Conservation (phyloP, 2,329 filamentous ascomycete genomes). For the Fusarium scirpi region DNA sequence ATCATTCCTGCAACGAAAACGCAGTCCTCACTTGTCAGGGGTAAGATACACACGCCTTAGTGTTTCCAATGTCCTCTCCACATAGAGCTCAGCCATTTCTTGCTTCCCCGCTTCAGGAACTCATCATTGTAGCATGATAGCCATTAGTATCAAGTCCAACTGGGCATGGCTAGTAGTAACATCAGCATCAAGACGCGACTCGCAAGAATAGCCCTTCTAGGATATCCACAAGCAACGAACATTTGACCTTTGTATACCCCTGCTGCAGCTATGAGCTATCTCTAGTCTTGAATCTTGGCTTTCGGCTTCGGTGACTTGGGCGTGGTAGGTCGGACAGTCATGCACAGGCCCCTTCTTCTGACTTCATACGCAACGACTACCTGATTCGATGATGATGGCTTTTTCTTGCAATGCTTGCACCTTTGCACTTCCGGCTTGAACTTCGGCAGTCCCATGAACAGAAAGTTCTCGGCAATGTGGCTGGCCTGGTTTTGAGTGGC, state of each 20-base stretch:
- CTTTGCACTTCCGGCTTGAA: conserved; percentile 3
- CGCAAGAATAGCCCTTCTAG: neutral
- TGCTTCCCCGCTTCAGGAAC: fast-evolving
- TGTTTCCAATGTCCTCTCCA: neutral
- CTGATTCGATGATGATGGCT: neutral
- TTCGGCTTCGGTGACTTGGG: conserved; percentile 13
- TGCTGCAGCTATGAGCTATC: neutral
- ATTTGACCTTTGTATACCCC: neutral
- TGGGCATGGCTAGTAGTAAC: neutral
- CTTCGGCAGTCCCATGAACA: conserved; percentile 28
- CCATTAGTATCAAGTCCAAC: no score
- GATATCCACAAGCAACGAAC: neutral
- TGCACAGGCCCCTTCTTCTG: conserved; percentile 3
- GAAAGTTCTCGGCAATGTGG: conserved; percentile 20
- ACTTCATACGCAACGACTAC: conserved; percentile 11
- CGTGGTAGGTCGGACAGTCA: conserved; percentile 13
- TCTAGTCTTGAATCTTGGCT: neutral
- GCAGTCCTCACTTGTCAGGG: neutral
- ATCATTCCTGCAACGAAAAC: neutral
- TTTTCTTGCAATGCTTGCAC: conserved; percentile 17
- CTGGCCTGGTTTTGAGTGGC: neutral
- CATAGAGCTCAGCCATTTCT: neutral
- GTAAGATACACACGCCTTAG: neutral
- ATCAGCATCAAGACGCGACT: neutral
- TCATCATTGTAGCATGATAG: neutral